These are phyloP conservation scores for Darksidea phi DNA, from an alignment of 495 filamentous ascomycete genomes.

Conservation along the genomic window DNA sequence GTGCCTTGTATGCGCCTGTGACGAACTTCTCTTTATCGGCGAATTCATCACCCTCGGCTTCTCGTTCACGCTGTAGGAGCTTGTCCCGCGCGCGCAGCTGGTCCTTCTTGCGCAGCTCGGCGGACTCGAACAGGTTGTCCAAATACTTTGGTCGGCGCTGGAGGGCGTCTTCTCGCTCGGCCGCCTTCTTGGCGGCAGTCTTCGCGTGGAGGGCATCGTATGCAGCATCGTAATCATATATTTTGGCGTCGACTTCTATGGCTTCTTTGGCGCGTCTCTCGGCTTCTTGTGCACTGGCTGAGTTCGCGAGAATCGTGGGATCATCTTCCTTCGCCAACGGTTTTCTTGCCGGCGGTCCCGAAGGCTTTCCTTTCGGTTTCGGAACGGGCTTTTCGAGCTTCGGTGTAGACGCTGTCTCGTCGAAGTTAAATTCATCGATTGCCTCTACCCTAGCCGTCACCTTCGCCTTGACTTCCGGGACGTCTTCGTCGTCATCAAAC, in stretches of 20 bases:
- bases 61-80: slow-evolving; percentile 79
- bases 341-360: slow-evolving; percentile 32
- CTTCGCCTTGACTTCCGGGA: slow-evolving; percentile 38
- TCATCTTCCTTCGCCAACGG: slow-evolving; percentile 45
- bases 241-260: slow-evolving; percentile 63
- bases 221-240: slow-evolving; percentile 75
- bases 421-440: slow-evolving; percentile 41
- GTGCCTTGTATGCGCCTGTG: slow-evolving; percentile 89
- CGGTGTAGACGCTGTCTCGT: slow-evolving; percentile 13
- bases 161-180: slow-evolving; percentile 42
- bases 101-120: slow-evolving; percentile 85
- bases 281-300: slow-evolving; percentile 38
- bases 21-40: slow-evolving; percentile 96
- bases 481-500: slow-evolving; percentile 52
- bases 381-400: slow-evolving; percentile 11
- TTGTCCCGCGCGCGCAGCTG: slow-evolving; percentile 84
- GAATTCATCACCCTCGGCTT: slow-evolving; percentile 90
- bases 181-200: slow-evolving; percentile 38
- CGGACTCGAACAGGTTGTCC: slow-evolving; percentile 71
- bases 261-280: slow-evolving; percentile 50
- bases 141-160: slow-evolving; percentile 79
- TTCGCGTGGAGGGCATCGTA: slow-evolving; percentile 58
- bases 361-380: slow-evolving; percentile 14
- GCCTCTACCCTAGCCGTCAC: slow-evolving; percentile 27
- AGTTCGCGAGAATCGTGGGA: slow-evolving; percentile 55